Evolutionary conservation across 2,329 filamentous ascomycete genomes (phyloP).

Genomic region (Claviceps sp.): DNA sequence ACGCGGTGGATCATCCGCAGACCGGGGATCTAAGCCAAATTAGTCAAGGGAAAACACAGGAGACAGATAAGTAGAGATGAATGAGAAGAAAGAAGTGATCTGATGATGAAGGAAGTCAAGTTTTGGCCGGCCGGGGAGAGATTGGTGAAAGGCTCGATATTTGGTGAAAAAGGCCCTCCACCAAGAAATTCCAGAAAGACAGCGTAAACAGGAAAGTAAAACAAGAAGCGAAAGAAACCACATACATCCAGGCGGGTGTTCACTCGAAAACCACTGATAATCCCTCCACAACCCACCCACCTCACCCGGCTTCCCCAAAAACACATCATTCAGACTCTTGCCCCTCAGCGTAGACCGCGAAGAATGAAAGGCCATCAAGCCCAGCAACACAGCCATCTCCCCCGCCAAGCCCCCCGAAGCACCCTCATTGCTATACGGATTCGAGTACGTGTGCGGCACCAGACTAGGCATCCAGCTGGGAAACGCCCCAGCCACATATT

Average conservation of each 20-base stretch:
- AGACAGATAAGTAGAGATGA: too few species aligned
- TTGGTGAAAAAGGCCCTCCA: too few species aligned
- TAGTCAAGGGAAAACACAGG: too few species aligned
- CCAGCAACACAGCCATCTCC: conserved; percentile 24
- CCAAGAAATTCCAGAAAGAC: too few species aligned
- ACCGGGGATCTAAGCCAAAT: conserved; percentile 11
- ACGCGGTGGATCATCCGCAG: conserved; percentile 13
- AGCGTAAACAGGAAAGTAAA: not conserved
- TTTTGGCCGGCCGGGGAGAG: too few species aligned
- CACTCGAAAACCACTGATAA: conserved; percentile 12
- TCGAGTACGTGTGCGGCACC: conserved; percentile 19
- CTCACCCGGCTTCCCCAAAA: conserved; percentile 5
- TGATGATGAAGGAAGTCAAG: too few species aligned
- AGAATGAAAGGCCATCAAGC: conserved; percentile 24
- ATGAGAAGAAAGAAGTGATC: not conserved
- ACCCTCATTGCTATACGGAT: conserved; percentile 2
- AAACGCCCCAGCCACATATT: conserved; percentile 18
- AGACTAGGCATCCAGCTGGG: conserved; percentile 27
- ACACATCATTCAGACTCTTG: conserved; percentile 2
- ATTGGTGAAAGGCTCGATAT: too few species aligned
- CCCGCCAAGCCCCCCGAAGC: conserved; percentile 22
- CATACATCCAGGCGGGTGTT: conserved; percentile 16
- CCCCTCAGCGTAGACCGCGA: not conserved
- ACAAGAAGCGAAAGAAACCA: not conserved
- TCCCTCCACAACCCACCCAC: conserved; percentile 13